A percentile compares a stretch with the other conserved stretches of the same genome.
phyloP scores from a whole-genome alignment of 805 yeast species.

The Lachancea nothofagi region DNA sequence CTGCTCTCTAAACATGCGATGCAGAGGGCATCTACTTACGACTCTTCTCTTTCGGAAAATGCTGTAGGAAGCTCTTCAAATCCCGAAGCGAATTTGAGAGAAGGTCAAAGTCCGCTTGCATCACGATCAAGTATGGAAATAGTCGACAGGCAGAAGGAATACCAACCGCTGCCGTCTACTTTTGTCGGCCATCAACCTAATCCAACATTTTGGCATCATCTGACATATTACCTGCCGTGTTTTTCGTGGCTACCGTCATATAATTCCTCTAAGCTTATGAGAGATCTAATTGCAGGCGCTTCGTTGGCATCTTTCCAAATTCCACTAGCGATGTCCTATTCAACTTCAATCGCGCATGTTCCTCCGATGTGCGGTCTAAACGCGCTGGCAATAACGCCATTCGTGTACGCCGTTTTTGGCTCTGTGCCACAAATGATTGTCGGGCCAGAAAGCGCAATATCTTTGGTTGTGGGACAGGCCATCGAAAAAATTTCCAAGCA shows the following conservation, averaged over 20 bases:
- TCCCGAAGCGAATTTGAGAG: neutral
- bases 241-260: constrained; percentile 63
- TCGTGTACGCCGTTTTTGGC: constrained; percentile 72
- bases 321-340: constrained; percentile 69
- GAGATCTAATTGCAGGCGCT: constrained; percentile 77
- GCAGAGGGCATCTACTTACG: neutral
- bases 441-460: constrained; percentile 88
- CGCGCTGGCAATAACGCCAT: constrained; percentile 71
- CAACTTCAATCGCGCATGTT: constrained; percentile 76
- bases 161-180: too few relatives aligned
- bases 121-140: constrained; percentile 1
- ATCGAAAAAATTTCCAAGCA: constrained; percentile 51
- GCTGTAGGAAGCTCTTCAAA: neutral
- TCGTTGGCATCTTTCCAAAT: constrained; percentile 88
- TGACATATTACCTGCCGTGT: constrained; percentile 65
- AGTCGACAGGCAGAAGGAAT: neutral
- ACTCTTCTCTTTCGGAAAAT: constrained; percentile 1
- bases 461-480: constrained; percentile 75
- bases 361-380: constrained; percentile 77
- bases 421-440: constrained; percentile 86
- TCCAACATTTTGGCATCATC: constrained; percentile 19
- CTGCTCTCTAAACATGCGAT: constrained; percentile 2
- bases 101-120: constrained; percentile 1
- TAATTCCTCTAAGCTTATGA: constrained; percentile 33
- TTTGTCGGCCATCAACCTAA: too few relatives aligned